Base-by-base conservation (phyloP, 1,284 basidiomycete genomes). In the Tylopilus sp. region DNA sequence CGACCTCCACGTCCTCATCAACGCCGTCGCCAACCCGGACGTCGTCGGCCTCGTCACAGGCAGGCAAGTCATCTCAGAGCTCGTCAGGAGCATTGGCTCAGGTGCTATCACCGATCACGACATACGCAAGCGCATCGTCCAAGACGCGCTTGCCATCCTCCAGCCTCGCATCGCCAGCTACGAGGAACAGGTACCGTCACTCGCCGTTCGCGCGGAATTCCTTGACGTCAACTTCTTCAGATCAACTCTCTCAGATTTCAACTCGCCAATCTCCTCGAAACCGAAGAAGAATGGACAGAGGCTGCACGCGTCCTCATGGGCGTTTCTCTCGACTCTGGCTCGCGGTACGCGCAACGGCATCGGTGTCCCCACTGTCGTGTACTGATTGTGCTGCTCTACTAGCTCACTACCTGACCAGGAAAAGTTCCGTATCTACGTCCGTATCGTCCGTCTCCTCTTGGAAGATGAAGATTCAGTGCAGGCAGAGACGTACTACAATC, bases 401-500 rank as follows among this genome's bases (percentile, higher is more conserved):
- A 89, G 88, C 41, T 76, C 81, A 10, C 77, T 88, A 23, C 75
- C 86, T 10, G 92, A 95, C 65, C 81, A 85, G 52, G 91, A 94
- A 53, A 97, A 94, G 70, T 81, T 98, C 29, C 80, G 81, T 18
- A 80, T 97, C 36, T 96, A 97, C 66, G 86, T 99, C 53, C 88
- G 93, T 48, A 97, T 99, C 57, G 90, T 97, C 31, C 86, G 96
- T 18, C 78, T 99, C 4, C 78, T 96, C n/a, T 79, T 99, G 31
- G 95, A 98, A 74, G 95, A 97, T 35, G 92, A 93, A 63, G 92
- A 97, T 60, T 89, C 89, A 1, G 88, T 92, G 0, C 89, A 91
- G 66, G 97, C 97, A 33, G 96, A 99, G 66, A 89, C 90, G 6
- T 98, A 93, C 69, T 94, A 97, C 67, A 96, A 95, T 61, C 89